Base-by-base conservation (phyloP, 441 rosid genomes). In the Theobroma grandiflorum region DNA sequence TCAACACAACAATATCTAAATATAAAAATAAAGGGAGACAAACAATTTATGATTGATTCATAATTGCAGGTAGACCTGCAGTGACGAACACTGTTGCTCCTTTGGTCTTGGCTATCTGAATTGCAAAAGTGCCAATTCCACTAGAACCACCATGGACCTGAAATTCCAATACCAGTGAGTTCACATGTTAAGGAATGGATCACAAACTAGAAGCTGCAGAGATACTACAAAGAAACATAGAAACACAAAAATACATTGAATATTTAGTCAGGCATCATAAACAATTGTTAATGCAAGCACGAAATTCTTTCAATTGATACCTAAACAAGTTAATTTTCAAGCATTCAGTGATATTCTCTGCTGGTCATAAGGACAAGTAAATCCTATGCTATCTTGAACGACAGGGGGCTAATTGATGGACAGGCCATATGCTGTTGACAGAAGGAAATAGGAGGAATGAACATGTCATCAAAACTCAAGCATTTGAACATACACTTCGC, bases 141-240 rank as follows among this genome's bases (percentile, higher is more conserved):
- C 98, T 96, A 33, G 99, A 93, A 61, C 99, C 98, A 45, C 98
- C 98, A 81, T 96, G 98, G 86, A 96, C 84, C 98, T 93, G 81
- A 37, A 52, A 73, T 55, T 38, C 31, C 12, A 37, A 73, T 22
- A 55, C 35, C 35, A 7, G 37, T 12, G 65, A 57, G 37, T 10
- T 37, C 38, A 52, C 47, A 72, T 72, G 8, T 38, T 6, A 15
- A 73, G 35, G 20, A 22, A 73, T 38, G 49, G 76, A 55, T 12
- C 9, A 20, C 31, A 72, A 11, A n/a, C n/a, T 55, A 50, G 6
- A 35, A 37, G 64, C 18, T 55, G 7, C 49, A 55, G 2, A 18
- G 35, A 49, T 47, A 47, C 40, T 47, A 14, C 18, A 68, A 66
- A 47, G 73, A 68, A 35, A 20, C 11, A 26, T 26, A 69, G 15